Percentiles rank a stretch among this genome's conserved stretches.
These are phyloP conservation scores for Dactylorhiza incarnata DNA, from an alignment of 106 monocot species.

Conservation along the genomic window DNA sequence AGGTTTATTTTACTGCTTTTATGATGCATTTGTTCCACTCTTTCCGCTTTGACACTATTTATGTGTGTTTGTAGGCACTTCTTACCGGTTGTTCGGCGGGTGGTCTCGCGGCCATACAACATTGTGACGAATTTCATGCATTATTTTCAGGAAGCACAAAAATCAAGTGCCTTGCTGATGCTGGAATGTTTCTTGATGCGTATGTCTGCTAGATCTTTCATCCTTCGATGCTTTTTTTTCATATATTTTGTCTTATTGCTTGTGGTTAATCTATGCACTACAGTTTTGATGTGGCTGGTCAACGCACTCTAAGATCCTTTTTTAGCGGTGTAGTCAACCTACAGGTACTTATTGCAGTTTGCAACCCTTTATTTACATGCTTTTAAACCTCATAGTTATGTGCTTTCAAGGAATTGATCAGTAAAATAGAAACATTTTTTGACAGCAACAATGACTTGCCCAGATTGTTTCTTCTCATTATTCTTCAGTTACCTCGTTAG, in stretches of 20 bases:
- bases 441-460: neutral
- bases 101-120: slow-evolving; percentile 63
- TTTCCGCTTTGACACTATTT: neutral
- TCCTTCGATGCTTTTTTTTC: neutral
- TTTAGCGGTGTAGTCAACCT: slow-evolving; percentile 67
- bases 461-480: neutral
- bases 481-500: neutral
- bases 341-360: slow-evolving; percentile 38
- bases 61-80: slow-evolving; percentile 44
- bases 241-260: neutral
- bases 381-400: neutral
- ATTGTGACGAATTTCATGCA: slow-evolving; percentile 71
- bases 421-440: neutral
- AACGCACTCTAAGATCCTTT: slow-evolving; percentile 51
- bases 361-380: neutral
- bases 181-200: slow-evolving; percentile 86
- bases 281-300: slow-evolving; percentile 77
- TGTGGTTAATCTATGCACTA: slow-evolving; percentile 3
- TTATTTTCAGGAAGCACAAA: slow-evolving; percentile 48
- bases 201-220: slow-evolving; percentile 16
- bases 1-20: slow-evolving; percentile 27
- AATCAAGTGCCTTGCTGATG: slow-evolving; percentile 88
- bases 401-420: neutral
- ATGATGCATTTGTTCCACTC: neutral
- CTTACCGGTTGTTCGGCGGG: slow-evolving; percentile 94